These are phyloP conservation scores for Trapa bicornis DNA, from an alignment of 345 rosid species.

Conservation along the genomic window DNA sequence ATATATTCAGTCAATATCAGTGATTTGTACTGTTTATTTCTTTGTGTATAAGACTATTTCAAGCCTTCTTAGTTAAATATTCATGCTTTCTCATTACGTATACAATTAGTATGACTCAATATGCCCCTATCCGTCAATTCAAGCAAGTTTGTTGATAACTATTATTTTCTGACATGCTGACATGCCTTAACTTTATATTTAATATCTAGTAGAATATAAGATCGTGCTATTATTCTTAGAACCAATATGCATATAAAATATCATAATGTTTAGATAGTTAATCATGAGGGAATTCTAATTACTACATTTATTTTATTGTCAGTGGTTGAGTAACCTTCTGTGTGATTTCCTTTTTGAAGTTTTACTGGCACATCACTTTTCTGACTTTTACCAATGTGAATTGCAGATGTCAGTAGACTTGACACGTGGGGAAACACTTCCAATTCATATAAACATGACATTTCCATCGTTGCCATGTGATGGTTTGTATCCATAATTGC, in stretches of 20 bases:
- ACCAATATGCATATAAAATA: background rate
- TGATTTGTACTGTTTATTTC: no score
- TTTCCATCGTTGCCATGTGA: slow-evolving; percentile 88
- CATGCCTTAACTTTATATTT: no score
- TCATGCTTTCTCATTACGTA: no score
- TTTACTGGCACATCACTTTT: background rate
- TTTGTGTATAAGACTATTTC: no score
- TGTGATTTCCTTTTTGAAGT: background rate
- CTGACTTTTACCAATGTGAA: slow-evolving; percentile 2
- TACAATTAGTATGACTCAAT: background rate
- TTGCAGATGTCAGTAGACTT: slow-evolving; percentile 94
- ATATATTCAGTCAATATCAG: no score
- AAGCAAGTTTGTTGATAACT: background rate
- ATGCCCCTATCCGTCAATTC: background rate
- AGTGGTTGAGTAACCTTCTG: background rate
- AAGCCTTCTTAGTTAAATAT: background rate
- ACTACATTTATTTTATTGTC: background rate
- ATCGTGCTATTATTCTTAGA: background rate
- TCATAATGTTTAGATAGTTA: background rate
- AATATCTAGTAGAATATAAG: background rate
- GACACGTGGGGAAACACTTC: slow-evolving; percentile 92
- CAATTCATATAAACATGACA: slow-evolving; percentile 80
- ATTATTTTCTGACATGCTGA: background rate
- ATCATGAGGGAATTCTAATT: background rate
- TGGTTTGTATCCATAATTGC: slow-evolving; percentile 30